Conservation (phyloP, 1,284 basidiomycete genomes). For the Apiotrichum akiyoshidainum region DNA sequence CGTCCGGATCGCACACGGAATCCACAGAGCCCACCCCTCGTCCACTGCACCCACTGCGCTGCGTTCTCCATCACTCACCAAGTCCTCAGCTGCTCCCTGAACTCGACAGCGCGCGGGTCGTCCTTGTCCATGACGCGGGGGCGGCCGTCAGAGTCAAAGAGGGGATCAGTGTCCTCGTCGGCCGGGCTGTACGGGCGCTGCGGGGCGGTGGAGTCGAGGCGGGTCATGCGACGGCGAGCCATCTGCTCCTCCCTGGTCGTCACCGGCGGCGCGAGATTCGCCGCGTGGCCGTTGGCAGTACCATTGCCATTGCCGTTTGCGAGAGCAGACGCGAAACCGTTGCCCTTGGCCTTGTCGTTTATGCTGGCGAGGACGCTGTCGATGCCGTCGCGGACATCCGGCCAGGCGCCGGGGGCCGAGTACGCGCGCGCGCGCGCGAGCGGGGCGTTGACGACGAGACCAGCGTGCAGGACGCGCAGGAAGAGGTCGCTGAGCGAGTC, state of each 20-base stretch:
- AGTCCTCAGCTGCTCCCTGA: conserved; percentile 47
- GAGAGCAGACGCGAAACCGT: neutral
- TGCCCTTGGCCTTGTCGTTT: neutral
- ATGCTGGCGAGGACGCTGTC: conserved; percentile 8
- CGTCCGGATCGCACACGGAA: neutral
- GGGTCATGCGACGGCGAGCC: neutral
- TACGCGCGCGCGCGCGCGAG: conserved; percentile 6
- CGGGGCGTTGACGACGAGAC: conserved; percentile 30
- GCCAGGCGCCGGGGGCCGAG: conserved; percentile 6
- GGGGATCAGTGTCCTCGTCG: conserved; percentile 18
- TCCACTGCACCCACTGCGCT: neutral
- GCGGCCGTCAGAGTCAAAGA: conserved; percentile 16
- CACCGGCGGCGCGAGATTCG: neutral
- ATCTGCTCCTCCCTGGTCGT: neutral
- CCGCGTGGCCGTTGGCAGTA: neutral
- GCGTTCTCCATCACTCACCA: conserved; percentile 34
- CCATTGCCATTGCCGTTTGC: neutral
- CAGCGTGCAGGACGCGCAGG: conserved; percentile 61
- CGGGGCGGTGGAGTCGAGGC: neutral
- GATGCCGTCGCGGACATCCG: conserved; percentile 4
- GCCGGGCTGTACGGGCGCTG: neutral
- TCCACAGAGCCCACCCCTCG: neutral
- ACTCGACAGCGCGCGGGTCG: conserved; percentile 47
- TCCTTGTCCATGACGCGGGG: conserved; percentile 26
- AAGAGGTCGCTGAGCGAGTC: conserved; percentile 61